phyloP scores from a whole-genome alignment of 495 filamentous ascomycete genomes.

The Antarctomyces pellizariae region DNA sequence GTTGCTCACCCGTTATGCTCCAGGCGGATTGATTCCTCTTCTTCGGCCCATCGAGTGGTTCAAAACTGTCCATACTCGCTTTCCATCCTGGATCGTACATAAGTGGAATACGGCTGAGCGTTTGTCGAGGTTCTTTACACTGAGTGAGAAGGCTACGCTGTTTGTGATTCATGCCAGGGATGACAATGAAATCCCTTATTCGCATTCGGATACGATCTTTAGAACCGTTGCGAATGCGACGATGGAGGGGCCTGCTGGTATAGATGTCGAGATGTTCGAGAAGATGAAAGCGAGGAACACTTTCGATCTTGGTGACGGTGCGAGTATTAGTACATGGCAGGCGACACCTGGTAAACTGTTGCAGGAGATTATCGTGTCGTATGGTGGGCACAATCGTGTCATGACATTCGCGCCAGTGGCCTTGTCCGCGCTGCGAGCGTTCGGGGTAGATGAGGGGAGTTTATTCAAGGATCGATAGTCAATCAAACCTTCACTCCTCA shows the following conservation, averaged over 20 bases:
- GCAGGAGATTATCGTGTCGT: slow-evolving; percentile 27
- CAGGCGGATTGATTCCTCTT: slow-evolving; percentile 55
- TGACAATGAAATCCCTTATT: slow-evolving; percentile 54
- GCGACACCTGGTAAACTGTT: slow-evolving; percentile 18
- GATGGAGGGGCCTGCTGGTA: slow-evolving; percentile 15
- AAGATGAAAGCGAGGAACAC: slow-evolving; percentile 19
- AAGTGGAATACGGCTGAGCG: slow-evolving; percentile 26
- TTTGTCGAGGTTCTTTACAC: slow-evolving; percentile 18
- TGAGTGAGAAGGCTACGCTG: slow-evolving; percentile 32
- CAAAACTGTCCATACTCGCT: slow-evolving; percentile 18
- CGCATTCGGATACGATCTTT: slow-evolving; percentile 31
- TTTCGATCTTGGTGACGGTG: slow-evolving; percentile 16
- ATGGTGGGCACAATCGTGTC: slow-evolving; percentile 36
- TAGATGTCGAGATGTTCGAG: slow-evolving; percentile 13
- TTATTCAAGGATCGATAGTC: no score
- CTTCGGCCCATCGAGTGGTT: slow-evolving; percentile 40
- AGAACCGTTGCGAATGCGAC: slow-evolving; percentile 28
- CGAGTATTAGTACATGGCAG: slow-evolving; percentile 18
- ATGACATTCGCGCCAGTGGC: slow-evolving; percentile 28
- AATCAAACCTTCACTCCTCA: no score
- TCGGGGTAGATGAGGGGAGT: slow-evolving; percentile 16
- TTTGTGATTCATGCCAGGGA: slow-evolving; percentile 52
- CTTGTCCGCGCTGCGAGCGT: slow-evolving; percentile 40
- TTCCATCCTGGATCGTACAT: slow-evolving; percentile 22
- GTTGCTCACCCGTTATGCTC: slow-evolving; percentile 36